phyloP scores from a whole-genome alignment of 306 rosid species.

The Glycine latifolia region DNA sequence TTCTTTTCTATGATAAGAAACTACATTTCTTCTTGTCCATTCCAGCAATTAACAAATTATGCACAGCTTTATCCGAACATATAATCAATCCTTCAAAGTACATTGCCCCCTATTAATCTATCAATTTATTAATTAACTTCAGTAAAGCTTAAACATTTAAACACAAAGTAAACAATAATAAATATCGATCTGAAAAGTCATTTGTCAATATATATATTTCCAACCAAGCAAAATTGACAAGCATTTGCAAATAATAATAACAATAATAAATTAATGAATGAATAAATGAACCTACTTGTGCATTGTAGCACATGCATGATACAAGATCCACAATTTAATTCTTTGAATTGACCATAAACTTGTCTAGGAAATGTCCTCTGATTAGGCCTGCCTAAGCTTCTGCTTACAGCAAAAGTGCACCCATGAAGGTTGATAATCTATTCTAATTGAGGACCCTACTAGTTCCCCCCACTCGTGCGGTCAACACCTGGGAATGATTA shows the following conservation, averaged over 20 bases:
- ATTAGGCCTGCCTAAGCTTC: constrained; percentile 50
- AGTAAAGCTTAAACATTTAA: not conserved
- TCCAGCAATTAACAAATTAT: constrained; percentile 15
- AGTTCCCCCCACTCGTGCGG: constrained; percentile 67
- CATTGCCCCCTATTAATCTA: constrained; percentile 1
- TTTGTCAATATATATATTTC: not conserved
- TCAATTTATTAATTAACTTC: no score
- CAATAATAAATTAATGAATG: not conserved
- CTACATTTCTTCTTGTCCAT: not conserved
- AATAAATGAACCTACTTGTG: not conserved
- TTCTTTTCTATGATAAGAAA: not conserved
- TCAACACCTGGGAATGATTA: constrained; percentile 62
- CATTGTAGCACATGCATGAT: constrained; percentile 25
- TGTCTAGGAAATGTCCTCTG: constrained; percentile 52
- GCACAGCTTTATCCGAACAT: constrained; percentile 24
- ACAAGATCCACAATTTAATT: constrained; percentile 20
- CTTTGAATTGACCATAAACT: constrained; percentile 27
- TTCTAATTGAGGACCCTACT: constrained; percentile 47
- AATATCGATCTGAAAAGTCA: not conserved
- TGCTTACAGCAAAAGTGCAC: constrained; percentile 44
- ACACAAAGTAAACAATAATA: not conserved
- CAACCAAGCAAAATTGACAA: not conserved
- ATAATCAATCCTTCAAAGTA: constrained; percentile 14
- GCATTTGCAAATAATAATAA: not conserved
- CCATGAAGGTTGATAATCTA: constrained; percentile 22